Evolutionary conservation across 208 protist genomes (phyloP), one percentile per base, ranked within the genome.

Genomic region (Leptomonas seymouri): DNA sequence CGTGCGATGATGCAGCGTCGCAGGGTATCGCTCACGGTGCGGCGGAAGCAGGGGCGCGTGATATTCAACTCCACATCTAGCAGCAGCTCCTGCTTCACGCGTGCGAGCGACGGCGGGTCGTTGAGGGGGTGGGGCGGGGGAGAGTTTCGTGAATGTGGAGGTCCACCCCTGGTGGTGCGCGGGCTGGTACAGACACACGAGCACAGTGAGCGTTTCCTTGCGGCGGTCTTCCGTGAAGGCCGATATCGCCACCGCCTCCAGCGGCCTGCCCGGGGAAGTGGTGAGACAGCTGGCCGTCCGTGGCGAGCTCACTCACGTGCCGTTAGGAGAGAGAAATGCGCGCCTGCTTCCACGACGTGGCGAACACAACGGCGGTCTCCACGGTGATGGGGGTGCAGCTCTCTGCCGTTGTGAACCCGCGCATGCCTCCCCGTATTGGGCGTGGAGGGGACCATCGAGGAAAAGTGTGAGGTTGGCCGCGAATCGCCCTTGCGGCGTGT

Each of bases 81-180:
- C 15, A 27, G 58, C 41, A 74, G 58, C 4, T 39, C 1, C 51
- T 73, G 68, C 21, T 18, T 51, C 55, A 74, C 58, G 59, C 66
- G 39, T 36, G 36, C 41, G 28, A n/a, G 59, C 50, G 39, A 61
- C 36, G 44, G 4, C 31, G 42, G 20, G 49, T 42, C 27, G 28
- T 23, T 14, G 36, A 20, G 41, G 20, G 41, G 59, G 68, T 21
- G 68, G 68, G 42, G 50, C 50, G 18, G 58, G 68, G 50, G 41
- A 51, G 50, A 58, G 50, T 34, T 31, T 25, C 39, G 59, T 44
- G 23, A 45, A 41, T 25, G 42, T 53, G 57, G 51, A n/a, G n/a
- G 50, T 74, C 68, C 68, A 74, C 49, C 51, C 59, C 68, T 74
- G 68, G 42, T 74, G 59, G 51, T 61, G 49, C 39, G 68, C 58